Evolutionary conservation across 352 stramenopile genomes (phyloP), one percentile per base, ranked within the genome.

Genomic region (Globisporangium rhizosaccharum): DNA sequence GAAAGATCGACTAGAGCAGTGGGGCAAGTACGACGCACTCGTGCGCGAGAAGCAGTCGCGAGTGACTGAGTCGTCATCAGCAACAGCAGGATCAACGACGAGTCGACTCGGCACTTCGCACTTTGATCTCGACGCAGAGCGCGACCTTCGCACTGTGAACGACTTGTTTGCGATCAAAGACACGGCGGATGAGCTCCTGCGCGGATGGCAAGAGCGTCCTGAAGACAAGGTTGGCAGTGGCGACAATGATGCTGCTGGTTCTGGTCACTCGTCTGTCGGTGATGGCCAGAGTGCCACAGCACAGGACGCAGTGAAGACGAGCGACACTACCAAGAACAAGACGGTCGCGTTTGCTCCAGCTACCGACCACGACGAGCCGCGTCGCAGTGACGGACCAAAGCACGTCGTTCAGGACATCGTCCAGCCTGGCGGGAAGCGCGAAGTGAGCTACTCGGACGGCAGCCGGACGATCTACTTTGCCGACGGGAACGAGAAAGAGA

Each of bases 401-500:
- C 52, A 26, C 8, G 28, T 70, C 30, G 63, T 65, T 17, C 61
- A 74, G 37, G 71, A 90, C 57, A 62, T 89, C n/a, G 53, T 73
- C 8, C 78, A 88, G 53, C 63, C 72, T 6, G 72, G 75, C 37
- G 79, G 78, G 2, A 90, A 87, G 57, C 73, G 76, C 17, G 81
- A 90, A 55, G 46, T 87, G 7, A 51, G 83, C 2, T 90, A 77
- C 60, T 59, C 58, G 4, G 79, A 92, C 50, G 78, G 82, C 18
- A 91, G 79, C 49, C 88, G 74, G 50, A 76, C 73, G 36, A 90
- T 93, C 51, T 62, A 83, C 46, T 98, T 96, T 67, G 63, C 85
- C 1, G 97, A 98, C 73, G 96, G 96, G 28, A 98, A 96, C 26
- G 71, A 88, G 49, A 98, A 98, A 66, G 88, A 98, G 56, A 85